These are phyloP conservation scores for Hibiscus trionum DNA, from an alignment of 345 rosid genomes.

Conservation along the genomic window DNA sequence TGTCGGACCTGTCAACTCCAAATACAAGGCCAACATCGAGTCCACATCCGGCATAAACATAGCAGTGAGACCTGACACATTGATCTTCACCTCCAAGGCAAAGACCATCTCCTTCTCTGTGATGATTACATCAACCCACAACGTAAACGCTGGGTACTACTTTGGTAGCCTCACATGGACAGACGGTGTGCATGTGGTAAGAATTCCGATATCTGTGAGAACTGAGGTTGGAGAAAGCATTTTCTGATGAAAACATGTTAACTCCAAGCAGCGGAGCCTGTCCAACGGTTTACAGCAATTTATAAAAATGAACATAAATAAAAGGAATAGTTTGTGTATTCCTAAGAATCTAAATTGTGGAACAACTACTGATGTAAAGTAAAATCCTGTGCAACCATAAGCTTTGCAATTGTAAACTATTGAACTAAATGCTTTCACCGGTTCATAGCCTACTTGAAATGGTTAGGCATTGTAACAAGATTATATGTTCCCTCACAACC, in stretches of 20 bases:
- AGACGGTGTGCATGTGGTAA: not conserved
- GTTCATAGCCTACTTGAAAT: not conserved
- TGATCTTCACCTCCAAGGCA: conserved; percentile 4
- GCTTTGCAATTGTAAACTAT: conserved; percentile 1
- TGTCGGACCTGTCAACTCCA: conserved; percentile 7
- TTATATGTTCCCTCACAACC: not conserved
- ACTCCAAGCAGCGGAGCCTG: not conserved
- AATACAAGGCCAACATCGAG: conserved; percentile 10
- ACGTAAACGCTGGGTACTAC: conserved; percentile 7
- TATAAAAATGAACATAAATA: not conserved
- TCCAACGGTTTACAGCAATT: not conserved
- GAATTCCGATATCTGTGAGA: conserved; percentile 4
- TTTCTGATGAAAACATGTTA: not conserved
- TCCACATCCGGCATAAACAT: conserved; percentile 6
- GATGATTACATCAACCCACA: not conserved
- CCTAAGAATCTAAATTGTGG: not conserved
- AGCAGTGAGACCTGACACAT: conserved; percentile 3
- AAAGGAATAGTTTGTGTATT: not conserved
- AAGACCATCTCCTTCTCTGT: conserved; percentile 10
- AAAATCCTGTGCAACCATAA: not conserved
- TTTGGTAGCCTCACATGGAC: conserved; percentile 13
- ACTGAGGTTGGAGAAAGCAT: conserved; percentile 6
- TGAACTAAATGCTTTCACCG: not conserved
- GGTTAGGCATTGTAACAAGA: not conserved
- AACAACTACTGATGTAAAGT: not conserved